Evolutionary conservation across 768 basidiomycete genomes (phyloP).

Genomic region (Lentinula sp.): DNA sequence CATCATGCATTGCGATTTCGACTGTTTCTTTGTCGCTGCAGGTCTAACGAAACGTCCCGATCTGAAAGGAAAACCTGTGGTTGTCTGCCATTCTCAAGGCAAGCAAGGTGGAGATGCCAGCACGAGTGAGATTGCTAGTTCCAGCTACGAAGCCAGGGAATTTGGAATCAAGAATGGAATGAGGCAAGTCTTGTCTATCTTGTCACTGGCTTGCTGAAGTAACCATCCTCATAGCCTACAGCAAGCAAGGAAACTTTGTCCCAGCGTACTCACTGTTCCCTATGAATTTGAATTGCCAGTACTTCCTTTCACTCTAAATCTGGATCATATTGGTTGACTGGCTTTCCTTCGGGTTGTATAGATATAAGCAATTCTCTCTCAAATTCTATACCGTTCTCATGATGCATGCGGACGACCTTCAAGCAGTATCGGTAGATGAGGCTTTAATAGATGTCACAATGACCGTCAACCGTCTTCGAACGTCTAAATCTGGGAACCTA

Average conservation of each 20-base stretch:
- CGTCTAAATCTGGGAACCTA: constrained; percentile 18
- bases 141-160: constrained; percentile 87
- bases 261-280: constrained; percentile 68
- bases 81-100: constrained; percentile 93
- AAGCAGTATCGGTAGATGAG: constrained; percentile 96
- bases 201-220: not conserved
- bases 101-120: constrained; percentile 64
- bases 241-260: constrained; percentile 74
- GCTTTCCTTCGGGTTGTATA: constrained; percentile 20
- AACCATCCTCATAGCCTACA: constrained; percentile 47
- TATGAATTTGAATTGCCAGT: constrained; percentile 87
- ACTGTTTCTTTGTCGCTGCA: constrained; percentile 96
- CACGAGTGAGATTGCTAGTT: constrained; percentile 92
- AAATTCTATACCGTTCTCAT: constrained; percentile 93
- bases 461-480: constrained; percentile 38
- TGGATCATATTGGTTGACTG: not conserved
- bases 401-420: constrained; percentile 82
- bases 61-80: constrained; percentile 80
- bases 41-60: constrained; percentile 77
- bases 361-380: constrained; percentile 80
- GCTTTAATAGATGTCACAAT: constrained; percentile 86
- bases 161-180: constrained; percentile 93
- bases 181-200: constrained; percentile 51
- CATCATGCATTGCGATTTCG: constrained; percentile 93
- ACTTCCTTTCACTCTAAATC: not conserved